Evolutionary conservation across 139 green algal genomes (phyloP).

Genomic region (Limnomonas spitsbergensis): DNA sequence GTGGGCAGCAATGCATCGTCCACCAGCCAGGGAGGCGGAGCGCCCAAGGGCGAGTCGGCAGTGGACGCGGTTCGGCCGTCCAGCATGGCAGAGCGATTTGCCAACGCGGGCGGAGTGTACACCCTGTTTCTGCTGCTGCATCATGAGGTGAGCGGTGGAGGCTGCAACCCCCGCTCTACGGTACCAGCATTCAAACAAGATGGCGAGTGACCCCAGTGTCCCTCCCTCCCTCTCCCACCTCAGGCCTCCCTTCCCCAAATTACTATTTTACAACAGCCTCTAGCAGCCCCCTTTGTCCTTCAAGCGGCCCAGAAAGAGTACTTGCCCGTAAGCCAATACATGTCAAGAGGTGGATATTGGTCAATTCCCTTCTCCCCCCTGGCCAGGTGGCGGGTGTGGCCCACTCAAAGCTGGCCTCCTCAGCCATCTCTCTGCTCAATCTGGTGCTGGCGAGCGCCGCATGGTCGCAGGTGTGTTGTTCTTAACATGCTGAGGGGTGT

Average conservation of each 20-base stretch:
- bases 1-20: neutral
- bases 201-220: too few species aligned
- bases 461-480: neutral
- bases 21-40: neutral
- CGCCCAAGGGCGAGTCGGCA: too few species aligned
- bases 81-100: conserved; percentile 13
- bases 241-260: too few species aligned
- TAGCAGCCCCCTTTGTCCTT: too few species aligned
- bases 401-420: conserved; percentile 38
- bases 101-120: conserved; percentile 30
- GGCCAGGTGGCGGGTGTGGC: conserved; percentile 18
- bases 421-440: conserved; percentile 34
- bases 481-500: neutral
- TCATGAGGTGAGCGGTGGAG: conserved; percentile 28
- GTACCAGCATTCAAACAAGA: too few species aligned
- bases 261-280: too few species aligned
- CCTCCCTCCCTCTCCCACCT: too few species aligned
- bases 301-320: too few species aligned
- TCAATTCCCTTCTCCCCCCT: too few species aligned
- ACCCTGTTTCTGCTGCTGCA: conserved; percentile 39
- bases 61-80: neutral
- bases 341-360: too few species aligned
- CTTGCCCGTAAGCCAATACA: too few species aligned
- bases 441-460: conserved; percentile 19
- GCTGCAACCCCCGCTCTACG: too few species aligned